Evolutionary conservation across 192 early-diverging fungal genomes (phyloP), one percentile per base, ranked within the genome.

Genomic region (Diversispora eburnea): DNA sequence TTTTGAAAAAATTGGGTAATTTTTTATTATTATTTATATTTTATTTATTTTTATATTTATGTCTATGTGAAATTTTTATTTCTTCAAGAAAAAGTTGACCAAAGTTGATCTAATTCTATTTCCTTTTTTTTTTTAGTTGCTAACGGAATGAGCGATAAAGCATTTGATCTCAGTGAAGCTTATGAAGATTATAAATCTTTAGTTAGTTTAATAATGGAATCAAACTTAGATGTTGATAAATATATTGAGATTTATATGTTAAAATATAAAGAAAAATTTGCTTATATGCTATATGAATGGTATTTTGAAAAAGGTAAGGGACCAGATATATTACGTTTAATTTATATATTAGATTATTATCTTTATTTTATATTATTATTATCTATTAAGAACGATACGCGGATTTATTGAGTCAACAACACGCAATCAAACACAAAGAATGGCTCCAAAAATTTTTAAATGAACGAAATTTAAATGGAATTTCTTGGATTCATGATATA

Each of bases 231-330:
- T 45, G 41, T 22, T n/a, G n/a, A 70, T 41, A 8, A 54, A 42
- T 45, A 58, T 43, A 70, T 56, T 20, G 39, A 56, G 41, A 57
- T 25, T 45, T 75, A 69, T 47, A 33, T 75, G 8, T 43, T 22
- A 7, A 75, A 75, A 54, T 75, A 59, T 75, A 19, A 54, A 67
- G 48, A 75, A 54, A 67, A 56, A 46, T 75, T 71, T 33, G 73
- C 67, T 20, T 75, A 39, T 54, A 46, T 19, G 46, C 45, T 75
- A 43, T 75, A 67, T 3, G 73, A 66, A 42, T 75, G 73, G 63
- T 69, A 54, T 67, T 15, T 75, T 15, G 73, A 75, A 33, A 49
- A 69, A 71, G 73, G 73, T 75, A 43, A 6, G 25, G 0, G 25
- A 33, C 2, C 25, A 2, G 25, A 33, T 67, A 56, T 7, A 8